Base-by-base conservation (phyloP, 306 rosid species). In the Macrotyloma uniflorum region DNA sequence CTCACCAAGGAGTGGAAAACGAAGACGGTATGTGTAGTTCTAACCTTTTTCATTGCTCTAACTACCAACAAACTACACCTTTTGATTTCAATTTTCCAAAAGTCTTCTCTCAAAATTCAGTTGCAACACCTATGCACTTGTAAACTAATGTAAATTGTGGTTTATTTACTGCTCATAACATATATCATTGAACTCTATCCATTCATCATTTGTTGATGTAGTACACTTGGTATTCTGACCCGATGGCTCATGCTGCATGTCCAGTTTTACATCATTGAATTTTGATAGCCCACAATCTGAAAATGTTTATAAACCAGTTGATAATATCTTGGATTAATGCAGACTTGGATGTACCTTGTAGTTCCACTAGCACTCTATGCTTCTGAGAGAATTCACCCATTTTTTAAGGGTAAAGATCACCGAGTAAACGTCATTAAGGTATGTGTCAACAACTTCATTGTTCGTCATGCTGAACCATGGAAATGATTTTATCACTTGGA, bases 271-370 rank as follows among this genome's bases (percentile, higher is more conserved):
- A 32, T 26, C 23, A 5, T 13, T 15, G 63, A 43, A 30, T 28
- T 77, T 53, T 72, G 47, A 18, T 14, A 8, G 58, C 20, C 62
- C 65, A 59, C 28, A n/a, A 45, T 43, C 55, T 67, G 64, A 65
- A 73, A 69, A 24, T 36, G 70, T 20, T 23, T 47, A 30, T 28
- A 46, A 36, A 69, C 73, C 49, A 28, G 15, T 26, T 84, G 14
- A 15, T 45, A 38, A 23, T 10, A 70, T 58, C 40, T 65, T 62
- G 75, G 71, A 53, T 75, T 28, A 26, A 11, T 77, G 84, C 93
- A 95, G 98, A 91, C 98, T 72, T 95, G 98, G 98, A 95, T 95
- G 98, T 95, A 95, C 85, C 73, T 89, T 24, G 78, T 69, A 54
- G 63, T 85, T 57, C 98, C 97, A 50, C 36, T 89, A 33, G 9